Conservation (phyloP, 139 green algal genomes). For the Parachlorella kessleri region DNA sequence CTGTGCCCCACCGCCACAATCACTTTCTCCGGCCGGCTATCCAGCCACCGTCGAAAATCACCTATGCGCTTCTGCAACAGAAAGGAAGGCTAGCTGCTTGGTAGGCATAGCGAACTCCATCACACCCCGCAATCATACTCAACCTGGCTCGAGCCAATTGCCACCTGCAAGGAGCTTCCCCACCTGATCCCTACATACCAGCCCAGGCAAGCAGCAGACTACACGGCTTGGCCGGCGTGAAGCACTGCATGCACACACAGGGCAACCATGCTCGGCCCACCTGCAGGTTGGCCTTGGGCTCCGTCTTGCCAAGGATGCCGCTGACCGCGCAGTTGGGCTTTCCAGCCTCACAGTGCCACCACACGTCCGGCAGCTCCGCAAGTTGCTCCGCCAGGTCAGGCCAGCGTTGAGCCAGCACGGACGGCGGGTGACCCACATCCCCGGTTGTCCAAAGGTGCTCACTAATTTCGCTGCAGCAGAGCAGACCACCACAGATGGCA, state of each 20-base stretch:
- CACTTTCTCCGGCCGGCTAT: constrained; percentile 49
- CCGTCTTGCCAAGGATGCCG: constrained; percentile 34
- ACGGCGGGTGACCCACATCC: constrained; percentile 61
- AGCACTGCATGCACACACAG: not conserved
- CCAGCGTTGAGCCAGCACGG: constrained; percentile 44
- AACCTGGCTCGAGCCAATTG: too few relatives aligned
- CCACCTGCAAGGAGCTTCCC: too few relatives aligned
- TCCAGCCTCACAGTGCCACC: constrained; percentile 58
- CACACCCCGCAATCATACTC: too few relatives aligned
- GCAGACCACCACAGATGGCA: too few relatives aligned
- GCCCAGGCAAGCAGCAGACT: not conserved
- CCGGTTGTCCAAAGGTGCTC: constrained; percentile 65
- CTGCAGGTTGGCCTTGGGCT: constrained; percentile 46
- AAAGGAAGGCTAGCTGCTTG: not conserved
- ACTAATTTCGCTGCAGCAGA: constrained; percentile 31
- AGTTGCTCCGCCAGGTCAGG: constrained; percentile 44
- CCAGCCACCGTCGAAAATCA: constrained; percentile 63
- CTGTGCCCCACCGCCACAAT: constrained; percentile 76
- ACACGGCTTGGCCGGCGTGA: not conserved
- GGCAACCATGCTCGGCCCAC: constrained; percentile 22
- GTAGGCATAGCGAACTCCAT: too few relatives aligned
- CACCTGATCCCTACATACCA: not conserved
- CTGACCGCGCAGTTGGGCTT: constrained; percentile 56
- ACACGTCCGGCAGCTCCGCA: constrained; percentile 54
- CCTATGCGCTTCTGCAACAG: constrained; percentile 49